phyloP scores from a whole-genome alignment of 2,329 filamentous ascomycete species.

The Teratosphaeriaceae sp. region DNA sequence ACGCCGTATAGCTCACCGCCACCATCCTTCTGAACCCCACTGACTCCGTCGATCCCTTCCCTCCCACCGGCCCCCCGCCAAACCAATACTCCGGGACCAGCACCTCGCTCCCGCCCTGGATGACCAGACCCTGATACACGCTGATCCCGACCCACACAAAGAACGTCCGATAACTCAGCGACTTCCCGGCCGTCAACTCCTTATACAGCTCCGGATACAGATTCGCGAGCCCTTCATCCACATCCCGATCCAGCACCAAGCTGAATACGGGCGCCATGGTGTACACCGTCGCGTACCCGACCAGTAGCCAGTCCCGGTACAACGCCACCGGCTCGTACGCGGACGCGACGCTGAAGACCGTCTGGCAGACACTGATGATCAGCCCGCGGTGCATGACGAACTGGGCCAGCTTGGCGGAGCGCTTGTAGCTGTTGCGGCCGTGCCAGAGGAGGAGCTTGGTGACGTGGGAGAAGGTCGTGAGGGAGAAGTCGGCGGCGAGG shows the following conservation, averaged over 20 bases:
- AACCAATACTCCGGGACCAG: slow-evolving; percentile 63
- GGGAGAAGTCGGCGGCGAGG: slow-evolving; percentile 92
- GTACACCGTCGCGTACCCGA: slow-evolving; percentile 94
- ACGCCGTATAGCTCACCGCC: slow-evolving; percentile 81
- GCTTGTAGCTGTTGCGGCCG: slow-evolving; percentile 93
- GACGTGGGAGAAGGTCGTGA: slow-evolving; percentile 89
- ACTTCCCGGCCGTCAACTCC: slow-evolving; percentile 83
- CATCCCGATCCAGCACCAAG: slow-evolving; percentile 88
- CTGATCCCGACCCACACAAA: slow-evolving; percentile 95
- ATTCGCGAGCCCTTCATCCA: slow-evolving; percentile 88
- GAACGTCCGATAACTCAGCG: slow-evolving; percentile 86
- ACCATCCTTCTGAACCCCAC: slow-evolving; percentile 57
- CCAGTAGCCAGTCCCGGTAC: slow-evolving; percentile 94
- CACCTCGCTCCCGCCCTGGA: slow-evolving; percentile 89
- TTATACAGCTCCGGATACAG: slow-evolving; percentile 97
- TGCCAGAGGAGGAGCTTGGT: slow-evolving; percentile 99
- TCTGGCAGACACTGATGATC: slow-evolving; percentile 93
- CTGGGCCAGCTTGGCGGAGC: slow-evolving; percentile 88
- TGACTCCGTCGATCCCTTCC: slow-evolving; percentile 8
- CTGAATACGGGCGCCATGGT: slow-evolving; percentile 91
- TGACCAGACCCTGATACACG: slow-evolving; percentile 90
- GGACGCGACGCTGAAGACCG: slow-evolving; percentile 91
- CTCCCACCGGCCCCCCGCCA: slow-evolving; percentile 7
- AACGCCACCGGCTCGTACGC: slow-evolving; percentile 89
- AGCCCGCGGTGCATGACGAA: slow-evolving; percentile 97